Evolutionary conservation across 768 basidiomycete species (phyloP).

Genomic region (Lyophyllum shimeji): DNA sequence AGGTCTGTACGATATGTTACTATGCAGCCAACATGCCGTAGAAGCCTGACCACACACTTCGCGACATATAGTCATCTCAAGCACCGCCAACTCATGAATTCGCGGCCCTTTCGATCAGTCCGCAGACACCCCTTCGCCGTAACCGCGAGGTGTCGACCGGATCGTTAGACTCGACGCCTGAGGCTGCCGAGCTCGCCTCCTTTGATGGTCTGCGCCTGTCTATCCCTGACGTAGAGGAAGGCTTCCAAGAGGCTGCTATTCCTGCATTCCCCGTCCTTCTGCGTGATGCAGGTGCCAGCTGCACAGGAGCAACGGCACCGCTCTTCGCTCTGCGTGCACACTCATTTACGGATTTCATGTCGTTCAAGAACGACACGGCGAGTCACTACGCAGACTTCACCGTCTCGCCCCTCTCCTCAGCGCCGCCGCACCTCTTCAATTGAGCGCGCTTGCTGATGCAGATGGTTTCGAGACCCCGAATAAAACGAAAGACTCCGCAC

Average conservation of each 20-base stretch:
- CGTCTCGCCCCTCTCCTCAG: conserved; percentile 38
- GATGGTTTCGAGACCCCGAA: neutral
- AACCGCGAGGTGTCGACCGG: conserved; percentile 48
- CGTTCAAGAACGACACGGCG: conserved; percentile 17
- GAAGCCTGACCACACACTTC: conserved; percentile 11
- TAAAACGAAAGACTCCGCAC: conserved; percentile 7
- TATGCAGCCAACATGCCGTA: conserved; percentile 7
- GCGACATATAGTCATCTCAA: conserved; percentile 16
- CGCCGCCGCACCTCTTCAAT: conserved; percentile 48
- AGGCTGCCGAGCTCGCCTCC: conserved; percentile 32
- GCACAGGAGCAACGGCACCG: conserved; percentile 7
- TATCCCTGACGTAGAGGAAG: conserved; percentile 26
- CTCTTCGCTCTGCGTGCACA: conserved; percentile 15
- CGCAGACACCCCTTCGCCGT: conserved; percentile 47
- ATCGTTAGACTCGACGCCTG: conserved; percentile 60
- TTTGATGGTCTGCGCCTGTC: conserved; percentile 39
- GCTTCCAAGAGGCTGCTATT: conserved; percentile 6
- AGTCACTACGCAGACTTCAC: conserved; percentile 24
- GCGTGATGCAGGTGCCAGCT: conserved; percentile 4
- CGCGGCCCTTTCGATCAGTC: conserved; percentile 55
- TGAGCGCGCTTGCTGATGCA: conserved; percentile 23
- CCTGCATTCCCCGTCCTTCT: conserved; percentile 7
- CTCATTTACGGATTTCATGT: conserved; percentile 14
- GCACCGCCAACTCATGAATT: conserved; percentile 43
- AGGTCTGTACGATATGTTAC: conserved; percentile 33